These are phyloP conservation scores for Gossypium australe DNA, from an alignment of 345 rosid genomes.

Conservation along the genomic window DNA sequence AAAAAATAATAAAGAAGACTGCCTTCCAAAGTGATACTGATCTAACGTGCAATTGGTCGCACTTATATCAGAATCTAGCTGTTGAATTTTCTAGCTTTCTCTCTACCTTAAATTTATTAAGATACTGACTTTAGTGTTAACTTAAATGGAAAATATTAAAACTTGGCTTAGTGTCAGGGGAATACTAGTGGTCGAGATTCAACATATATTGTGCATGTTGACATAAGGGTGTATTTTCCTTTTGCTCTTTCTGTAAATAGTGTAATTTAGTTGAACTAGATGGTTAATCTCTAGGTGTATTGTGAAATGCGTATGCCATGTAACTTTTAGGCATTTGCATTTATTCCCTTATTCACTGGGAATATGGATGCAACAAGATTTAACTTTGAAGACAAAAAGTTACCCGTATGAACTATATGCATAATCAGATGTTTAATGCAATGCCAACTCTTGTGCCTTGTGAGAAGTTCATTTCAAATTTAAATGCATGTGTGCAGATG, in stretches of 20 bases:
- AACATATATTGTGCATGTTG: not conserved
- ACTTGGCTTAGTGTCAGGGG: not conserved
- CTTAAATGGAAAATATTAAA: not conserved
- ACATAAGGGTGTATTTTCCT: not conserved
- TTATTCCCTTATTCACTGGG: not conserved
- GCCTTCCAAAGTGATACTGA: not conserved
- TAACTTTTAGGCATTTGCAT: not conserved
- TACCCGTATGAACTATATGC: not conserved
- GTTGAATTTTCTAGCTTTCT: too few species aligned
- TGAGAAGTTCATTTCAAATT: not conserved
- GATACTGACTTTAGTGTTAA: too few species aligned
- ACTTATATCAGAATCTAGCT: not conserved
- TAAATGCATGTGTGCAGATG: slow-evolving; percentile 52
- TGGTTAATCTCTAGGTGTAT: not conserved
- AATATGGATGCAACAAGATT: not conserved
- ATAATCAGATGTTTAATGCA: not conserved
- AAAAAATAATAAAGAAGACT: not conserved
- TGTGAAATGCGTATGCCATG: not conserved
- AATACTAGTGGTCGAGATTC: not conserved
- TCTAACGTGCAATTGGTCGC: not conserved
- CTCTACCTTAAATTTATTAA: too few species aligned
- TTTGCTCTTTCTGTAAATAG: not conserved
- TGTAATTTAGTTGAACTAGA: not conserved
- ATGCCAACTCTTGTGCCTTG: not conserved
- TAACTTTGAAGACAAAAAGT: not conserved